These are phyloP conservation scores for Aspergillus cristatus DNA, from an alignment of 495 filamentous ascomycete genomes.

Conservation along the genomic window DNA sequence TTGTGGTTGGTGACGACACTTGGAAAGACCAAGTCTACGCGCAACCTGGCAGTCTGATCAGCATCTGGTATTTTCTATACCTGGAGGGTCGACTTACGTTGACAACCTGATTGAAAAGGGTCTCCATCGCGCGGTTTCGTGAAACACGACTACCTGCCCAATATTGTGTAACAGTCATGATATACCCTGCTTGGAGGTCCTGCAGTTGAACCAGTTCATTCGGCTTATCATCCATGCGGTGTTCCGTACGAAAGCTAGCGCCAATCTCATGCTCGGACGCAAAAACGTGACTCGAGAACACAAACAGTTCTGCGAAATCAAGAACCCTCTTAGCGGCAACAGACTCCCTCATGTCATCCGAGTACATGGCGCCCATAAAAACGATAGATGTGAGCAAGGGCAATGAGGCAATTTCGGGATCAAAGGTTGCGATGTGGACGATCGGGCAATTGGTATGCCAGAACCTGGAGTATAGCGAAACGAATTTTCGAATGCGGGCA, in stretches of 20 bases:
- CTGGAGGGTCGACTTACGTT: slow-evolving; percentile 21
- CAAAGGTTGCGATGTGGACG: slow-evolving; percentile 31
- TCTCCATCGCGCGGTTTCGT: slow-evolving; percentile 37
- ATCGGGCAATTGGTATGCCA: slow-evolving; percentile 40
- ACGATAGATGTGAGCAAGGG: slow-evolving; percentile 30
- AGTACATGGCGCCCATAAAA: slow-evolving; percentile 43
- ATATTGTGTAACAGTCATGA: slow-evolving; percentile 35
- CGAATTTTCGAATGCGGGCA: slow-evolving; percentile 31
- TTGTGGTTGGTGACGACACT: slow-evolving; percentile 21
- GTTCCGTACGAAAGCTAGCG: slow-evolving; percentile 16
- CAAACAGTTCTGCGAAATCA: slow-evolving; percentile 38
- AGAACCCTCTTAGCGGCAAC: slow-evolving; percentile 30
- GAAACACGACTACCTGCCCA: slow-evolving; percentile 35
- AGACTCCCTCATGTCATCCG: slow-evolving; percentile 27
- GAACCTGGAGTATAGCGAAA: slow-evolving; percentile 33
- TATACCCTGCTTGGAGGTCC: slow-evolving; percentile 35
- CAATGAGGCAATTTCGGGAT: slow-evolving; percentile 25
- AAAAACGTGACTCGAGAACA: slow-evolving; percentile 34
- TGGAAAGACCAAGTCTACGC: slow-evolving; percentile 28
- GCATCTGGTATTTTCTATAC: too few relatives aligned
- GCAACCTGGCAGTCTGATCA: slow-evolving; percentile 15
- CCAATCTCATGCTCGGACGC: slow-evolving; percentile 34
- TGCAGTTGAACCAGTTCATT: slow-evolving; percentile 33
- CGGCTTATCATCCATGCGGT: slow-evolving; percentile 12
- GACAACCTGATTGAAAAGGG: slow-evolving; percentile 34